Conservation (phyloP, 129 eudicot species). For the Scalesia atractyloides region DNA sequence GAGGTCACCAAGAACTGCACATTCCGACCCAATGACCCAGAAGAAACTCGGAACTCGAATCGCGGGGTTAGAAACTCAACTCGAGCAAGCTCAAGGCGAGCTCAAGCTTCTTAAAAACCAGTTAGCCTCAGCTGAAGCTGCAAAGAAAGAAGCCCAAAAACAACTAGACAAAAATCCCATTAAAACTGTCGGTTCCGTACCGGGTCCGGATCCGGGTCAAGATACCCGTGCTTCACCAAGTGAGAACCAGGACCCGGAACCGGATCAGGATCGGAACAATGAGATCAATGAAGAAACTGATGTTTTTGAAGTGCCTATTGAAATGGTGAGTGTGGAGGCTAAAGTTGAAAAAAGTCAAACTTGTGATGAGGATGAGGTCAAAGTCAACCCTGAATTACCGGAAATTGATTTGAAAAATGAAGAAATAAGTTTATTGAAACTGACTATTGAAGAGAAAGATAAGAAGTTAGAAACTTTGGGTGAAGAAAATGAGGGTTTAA, state of each 20-base stretch:
- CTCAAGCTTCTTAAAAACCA: constrained; percentile 73
- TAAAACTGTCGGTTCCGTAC: constrained; percentile 32
- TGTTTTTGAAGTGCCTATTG: constrained; percentile 83
- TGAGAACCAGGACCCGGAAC: constrained; percentile 30
- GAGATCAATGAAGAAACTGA: constrained; percentile 64
- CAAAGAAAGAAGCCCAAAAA: constrained; percentile 77
- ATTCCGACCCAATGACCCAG: constrained; percentile 55
- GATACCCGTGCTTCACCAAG: constrained; percentile 31
- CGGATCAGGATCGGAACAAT: constrained; percentile 14
- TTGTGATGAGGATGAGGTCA: constrained; percentile 34
- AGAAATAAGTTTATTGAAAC: constrained; percentile 42
- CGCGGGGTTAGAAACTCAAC: constrained; percentile 85
- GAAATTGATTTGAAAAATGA: constrained; percentile 42
- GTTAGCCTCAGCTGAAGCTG: constrained; percentile 67
- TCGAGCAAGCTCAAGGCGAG: constrained; percentile 85
- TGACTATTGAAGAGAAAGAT: constrained; percentile 52
- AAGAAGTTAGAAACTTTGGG: constrained; percentile 29
- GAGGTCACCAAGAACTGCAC: constrained; percentile 59
- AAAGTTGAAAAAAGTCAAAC: constrained; percentile 23
- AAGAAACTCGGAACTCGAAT: constrained; percentile 91
- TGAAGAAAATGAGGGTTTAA: constrained; percentile 53
- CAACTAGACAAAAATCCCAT: constrained; percentile 53
- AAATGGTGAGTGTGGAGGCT: constrained; percentile 31
- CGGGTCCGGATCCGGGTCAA: neutral
- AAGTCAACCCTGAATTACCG: constrained; percentile 4